These are phyloP conservation scores for Gracilaria domingensis DNA, from an alignment of 23 red algal genomes.

Conservation along the genomic window DNA sequence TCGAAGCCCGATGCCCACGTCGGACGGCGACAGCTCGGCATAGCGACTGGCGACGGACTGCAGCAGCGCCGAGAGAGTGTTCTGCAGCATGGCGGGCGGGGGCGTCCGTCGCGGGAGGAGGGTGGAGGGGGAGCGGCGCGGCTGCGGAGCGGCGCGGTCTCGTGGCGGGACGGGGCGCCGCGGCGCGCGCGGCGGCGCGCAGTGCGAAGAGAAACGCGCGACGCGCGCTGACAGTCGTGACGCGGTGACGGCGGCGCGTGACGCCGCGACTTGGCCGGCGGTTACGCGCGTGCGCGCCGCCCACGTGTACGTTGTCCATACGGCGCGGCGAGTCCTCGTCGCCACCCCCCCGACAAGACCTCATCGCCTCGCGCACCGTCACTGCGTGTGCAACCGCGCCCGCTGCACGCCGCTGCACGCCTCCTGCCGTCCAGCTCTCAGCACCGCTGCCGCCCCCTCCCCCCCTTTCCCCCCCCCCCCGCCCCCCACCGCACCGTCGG, in stretches of 20 bases:
- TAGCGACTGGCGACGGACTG: slow-evolving; percentile 73
- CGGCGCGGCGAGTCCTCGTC: slow-evolving; percentile 16
- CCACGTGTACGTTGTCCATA: slow-evolving; percentile 27
- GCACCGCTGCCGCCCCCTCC: not conserved
- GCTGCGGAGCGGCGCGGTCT: not conserved
- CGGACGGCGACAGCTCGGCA: slow-evolving; percentile 58
- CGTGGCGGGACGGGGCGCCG: not conserved
- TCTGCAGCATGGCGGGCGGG: slow-evolving; percentile 76
- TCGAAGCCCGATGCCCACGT: slow-evolving; percentile 75
- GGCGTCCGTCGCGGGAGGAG: too few species aligned
- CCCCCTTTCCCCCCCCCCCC: not conserved
- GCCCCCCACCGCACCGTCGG: too few species aligned
- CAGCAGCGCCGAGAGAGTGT: slow-evolving; percentile 69
- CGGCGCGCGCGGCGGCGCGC: not conserved
- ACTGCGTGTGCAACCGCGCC: slow-evolving; percentile 3
- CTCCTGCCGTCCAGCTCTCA: not conserved
- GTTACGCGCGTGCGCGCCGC: not conserved
- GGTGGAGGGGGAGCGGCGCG: not conserved
- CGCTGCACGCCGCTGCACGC: not conserved
- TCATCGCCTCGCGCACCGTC: slow-evolving; percentile 40
- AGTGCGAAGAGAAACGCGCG: slow-evolving; percentile 1
- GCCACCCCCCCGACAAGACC: slow-evolving; percentile 13
- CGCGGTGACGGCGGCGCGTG: not conserved
- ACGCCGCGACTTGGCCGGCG: not conserved
- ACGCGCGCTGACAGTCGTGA: slow-evolving; percentile 28